Evolutionary conservation across 148 eudicot genomes (phyloP).

Genomic region (Vaccinium corymbosum): DNA sequence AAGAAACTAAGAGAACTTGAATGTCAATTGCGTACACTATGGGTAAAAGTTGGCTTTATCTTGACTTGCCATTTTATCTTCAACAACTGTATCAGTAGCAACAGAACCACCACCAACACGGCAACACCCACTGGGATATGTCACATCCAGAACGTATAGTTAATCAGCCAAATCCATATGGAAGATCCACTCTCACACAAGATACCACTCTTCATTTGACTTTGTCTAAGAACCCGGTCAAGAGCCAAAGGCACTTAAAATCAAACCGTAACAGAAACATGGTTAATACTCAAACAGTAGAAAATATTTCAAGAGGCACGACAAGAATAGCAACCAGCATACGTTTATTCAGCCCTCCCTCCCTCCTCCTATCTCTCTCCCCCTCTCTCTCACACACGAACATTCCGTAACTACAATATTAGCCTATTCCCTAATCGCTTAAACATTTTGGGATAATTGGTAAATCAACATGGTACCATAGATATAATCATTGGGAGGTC

Average conservation of each 20-base stretch:
- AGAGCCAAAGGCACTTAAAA: background rate
- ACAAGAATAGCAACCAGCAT: background rate
- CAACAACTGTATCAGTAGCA: background rate
- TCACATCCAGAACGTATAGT: background rate
- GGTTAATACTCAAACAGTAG: background rate
- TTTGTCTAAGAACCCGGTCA: background rate
- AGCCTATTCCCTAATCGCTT: background rate
- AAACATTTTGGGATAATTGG: too few species aligned
- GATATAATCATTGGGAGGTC: too few species aligned
- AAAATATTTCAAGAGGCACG: background rate
- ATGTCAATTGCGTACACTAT: too few species aligned
- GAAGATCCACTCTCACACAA: background rate
- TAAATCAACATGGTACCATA: background rate
- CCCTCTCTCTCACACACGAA: background rate
- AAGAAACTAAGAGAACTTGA: too few species aligned
- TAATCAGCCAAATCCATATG: background rate
- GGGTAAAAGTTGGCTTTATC: too few species aligned
- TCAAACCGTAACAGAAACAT: background rate
- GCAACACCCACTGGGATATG: background rate
- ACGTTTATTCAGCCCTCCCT: too few species aligned
- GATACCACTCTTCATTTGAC: background rate
- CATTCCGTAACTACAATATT: background rate
- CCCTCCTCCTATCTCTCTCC: too few species aligned
- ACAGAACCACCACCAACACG: background rate
- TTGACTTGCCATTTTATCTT: background rate